A percentile compares a stretch with the other conserved stretches of the same genome.
Conservation (phyloP, 306 rosid genomes). For the Begonia masoniana region DNA sequence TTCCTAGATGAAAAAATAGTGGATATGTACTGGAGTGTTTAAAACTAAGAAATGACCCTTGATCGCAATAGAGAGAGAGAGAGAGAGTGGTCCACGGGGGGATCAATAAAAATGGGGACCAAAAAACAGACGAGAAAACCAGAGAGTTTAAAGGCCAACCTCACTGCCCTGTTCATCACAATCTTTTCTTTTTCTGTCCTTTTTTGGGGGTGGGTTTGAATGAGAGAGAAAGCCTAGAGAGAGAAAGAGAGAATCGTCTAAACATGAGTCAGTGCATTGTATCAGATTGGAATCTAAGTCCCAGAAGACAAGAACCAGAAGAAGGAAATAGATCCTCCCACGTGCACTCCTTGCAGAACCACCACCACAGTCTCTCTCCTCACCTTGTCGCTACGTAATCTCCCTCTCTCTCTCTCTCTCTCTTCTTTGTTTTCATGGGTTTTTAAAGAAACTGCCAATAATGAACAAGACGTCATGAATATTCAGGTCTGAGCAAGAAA, state of each 20-base stretch:
- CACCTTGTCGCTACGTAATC: constrained; percentile 26
- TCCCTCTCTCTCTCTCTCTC: neutral
- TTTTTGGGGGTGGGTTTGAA: constrained; percentile 6
- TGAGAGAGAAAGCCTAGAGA: constrained; percentile 6
- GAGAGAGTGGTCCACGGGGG: neutral
- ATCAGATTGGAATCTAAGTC: constrained; percentile 29
- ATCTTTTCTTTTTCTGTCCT: constrained; percentile 7
- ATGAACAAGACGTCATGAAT: neutral
- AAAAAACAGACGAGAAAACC: neutral
- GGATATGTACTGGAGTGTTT: neutral
- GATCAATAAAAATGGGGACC: neutral
- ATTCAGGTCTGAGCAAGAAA: constrained; percentile 32
- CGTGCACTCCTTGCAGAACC: constrained; percentile 17
- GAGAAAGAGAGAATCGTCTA: constrained; percentile 14
- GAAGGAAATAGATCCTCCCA: constrained; percentile 31
- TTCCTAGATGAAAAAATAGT: too few species aligned
- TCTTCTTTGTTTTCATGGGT: neutral
- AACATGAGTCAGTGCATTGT: constrained; percentile 23
- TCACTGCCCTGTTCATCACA: constrained; percentile 4
- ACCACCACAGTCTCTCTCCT: constrained; percentile 2
- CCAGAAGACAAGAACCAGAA: constrained; percentile 27
- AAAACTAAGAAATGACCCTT: neutral
- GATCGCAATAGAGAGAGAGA: neutral
- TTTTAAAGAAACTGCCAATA: neutral
- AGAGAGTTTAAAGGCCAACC: constrained; percentile 2